Conservation (phyloP, 805 yeast genomes). For the Saccharomycopsis sp. region DNA sequence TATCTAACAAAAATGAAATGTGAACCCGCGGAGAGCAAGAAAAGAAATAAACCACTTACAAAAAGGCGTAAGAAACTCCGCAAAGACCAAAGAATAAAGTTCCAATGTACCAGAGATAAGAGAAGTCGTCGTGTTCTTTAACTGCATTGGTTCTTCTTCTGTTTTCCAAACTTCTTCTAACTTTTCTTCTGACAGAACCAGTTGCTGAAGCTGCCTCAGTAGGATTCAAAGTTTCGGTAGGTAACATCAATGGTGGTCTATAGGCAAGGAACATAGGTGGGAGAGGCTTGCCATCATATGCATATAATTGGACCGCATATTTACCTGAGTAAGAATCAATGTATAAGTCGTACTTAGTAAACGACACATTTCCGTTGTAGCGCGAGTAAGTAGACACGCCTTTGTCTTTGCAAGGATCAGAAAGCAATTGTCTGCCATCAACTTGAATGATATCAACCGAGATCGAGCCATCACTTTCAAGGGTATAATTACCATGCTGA, state of each 20-base stretch:
- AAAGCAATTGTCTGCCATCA: constrained; percentile 87
- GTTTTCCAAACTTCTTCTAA: constrained; percentile 54
- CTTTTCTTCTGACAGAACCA: constrained; percentile 27
- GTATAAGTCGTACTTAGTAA: constrained; percentile 48
- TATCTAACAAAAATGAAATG: background rate
- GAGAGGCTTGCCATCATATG: constrained; percentile 70
- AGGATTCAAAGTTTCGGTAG: constrained; percentile 87
- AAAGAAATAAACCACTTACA: background rate
- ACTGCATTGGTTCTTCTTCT: constrained; percentile 72
- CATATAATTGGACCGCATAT: constrained; percentile 63
- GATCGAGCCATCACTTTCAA: constrained; percentile 59
- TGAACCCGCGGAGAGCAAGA: background rate
- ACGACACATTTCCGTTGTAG: constrained; percentile 61
- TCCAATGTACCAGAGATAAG: constrained; percentile 51
- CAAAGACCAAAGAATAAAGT: constrained; percentile 30
- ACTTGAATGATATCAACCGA: constrained; percentile 66
- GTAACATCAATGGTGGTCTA: constrained; percentile 93
- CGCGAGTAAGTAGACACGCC: constrained; percentile 61
- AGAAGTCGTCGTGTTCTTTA: constrained; percentile 35
- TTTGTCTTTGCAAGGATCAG: constrained; percentile 74
- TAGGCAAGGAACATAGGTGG: constrained; percentile 91
- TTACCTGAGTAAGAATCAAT: constrained; percentile 82
- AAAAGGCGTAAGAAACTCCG: constrained; percentile 19
- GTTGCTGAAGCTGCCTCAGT: constrained; percentile 40
- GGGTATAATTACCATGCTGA: constrained; percentile 82